These are phyloP conservation scores for Pseudozyma pruni DNA, from an alignment of 1,284 basidiomycete genomes.

Conservation along the genomic window DNA sequence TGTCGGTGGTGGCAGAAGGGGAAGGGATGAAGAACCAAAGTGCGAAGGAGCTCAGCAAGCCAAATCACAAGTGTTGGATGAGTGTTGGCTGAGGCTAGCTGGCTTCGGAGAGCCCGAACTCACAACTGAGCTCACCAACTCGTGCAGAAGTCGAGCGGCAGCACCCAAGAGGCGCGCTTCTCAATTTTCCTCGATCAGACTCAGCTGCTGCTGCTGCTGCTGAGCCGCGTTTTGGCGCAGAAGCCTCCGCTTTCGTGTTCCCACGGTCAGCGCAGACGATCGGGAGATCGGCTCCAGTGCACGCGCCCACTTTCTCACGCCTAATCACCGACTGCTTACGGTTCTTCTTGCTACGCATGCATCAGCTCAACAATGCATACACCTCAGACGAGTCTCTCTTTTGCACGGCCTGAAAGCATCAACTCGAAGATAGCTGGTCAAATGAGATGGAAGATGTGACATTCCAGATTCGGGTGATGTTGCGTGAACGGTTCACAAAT, in stretches of 20 bases:
- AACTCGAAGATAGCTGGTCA: no score
- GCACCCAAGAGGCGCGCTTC: not conserved
- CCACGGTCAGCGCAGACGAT: slow-evolving; percentile 1
- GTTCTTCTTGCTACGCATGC: no score
- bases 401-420: no score
- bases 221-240: no score
- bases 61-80: not conserved
- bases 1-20: no score
- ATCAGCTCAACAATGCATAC: no score
- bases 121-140: not conserved
- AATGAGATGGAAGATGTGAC: no score
- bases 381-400: no score
- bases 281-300: slow-evolving; percentile 1
- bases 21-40: no score
- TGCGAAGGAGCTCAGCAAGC: no score
- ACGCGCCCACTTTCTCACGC: not conserved
- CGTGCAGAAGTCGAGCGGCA: no score
- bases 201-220: not conserved
- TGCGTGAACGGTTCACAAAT: not conserved
- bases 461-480: slow-evolving; percentile 1
- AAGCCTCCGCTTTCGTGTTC: not conserved
- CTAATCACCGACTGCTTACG: no score
- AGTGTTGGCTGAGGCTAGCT: not conserved
- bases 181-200: not conserved
- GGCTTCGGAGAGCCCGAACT: not conserved